A percentile compares a stretch with the other conserved stretches of the same genome.
These are phyloP conservation scores for Scheffersomyces ergatensis DNA, from an alignment of 805 yeast genomes.

Conservation along the genomic window DNA sequence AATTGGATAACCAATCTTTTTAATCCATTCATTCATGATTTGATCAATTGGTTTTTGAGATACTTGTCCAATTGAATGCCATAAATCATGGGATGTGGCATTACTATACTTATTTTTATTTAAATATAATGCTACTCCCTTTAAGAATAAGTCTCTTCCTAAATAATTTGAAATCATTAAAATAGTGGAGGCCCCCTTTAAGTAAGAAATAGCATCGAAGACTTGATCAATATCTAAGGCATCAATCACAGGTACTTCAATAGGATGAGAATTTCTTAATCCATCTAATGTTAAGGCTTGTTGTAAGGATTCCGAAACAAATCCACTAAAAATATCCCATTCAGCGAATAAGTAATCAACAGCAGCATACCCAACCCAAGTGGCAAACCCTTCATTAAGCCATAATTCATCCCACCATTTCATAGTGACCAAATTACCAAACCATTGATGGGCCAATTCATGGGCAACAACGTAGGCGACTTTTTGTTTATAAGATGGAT, in stretches of 20 bases:
- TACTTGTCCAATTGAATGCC: constrained; percentile 63
- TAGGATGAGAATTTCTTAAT: constrained; percentile 69
- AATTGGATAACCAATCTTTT: constrained; percentile 71
- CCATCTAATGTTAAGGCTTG: constrained; percentile 54
- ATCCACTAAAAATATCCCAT: constrained; percentile 71
- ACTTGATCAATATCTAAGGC: constrained; percentile 81
- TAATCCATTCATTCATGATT: constrained; percentile 72
- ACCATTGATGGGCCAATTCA: constrained; percentile 91
- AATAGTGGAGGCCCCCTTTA: constrained; percentile 77
- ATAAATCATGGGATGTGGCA: constrained; percentile 72
- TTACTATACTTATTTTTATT: constrained; percentile 62
- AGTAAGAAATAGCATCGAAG: constrained; percentile 77
- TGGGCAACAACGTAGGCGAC: constrained; percentile 83
- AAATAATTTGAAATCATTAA: constrained; percentile 72
- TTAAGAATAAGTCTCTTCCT: constrained; percentile 65
- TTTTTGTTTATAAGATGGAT: constrained; percentile 55
- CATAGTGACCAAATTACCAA: constrained; percentile 87
- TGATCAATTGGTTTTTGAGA: constrained; percentile 58
- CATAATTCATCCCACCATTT: constrained; percentile 92
- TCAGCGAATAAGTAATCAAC: constrained; percentile 71
- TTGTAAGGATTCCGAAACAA: constrained; percentile 51
- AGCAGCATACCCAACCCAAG: constrained; percentile 76
- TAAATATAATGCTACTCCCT: constrained; percentile 71
- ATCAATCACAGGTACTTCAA: constrained; percentile 75
- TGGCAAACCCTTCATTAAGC: constrained; percentile 89